Percentiles rank a stretch among this genome's conserved stretches.
Conservation (phyloP, 2,329 filamentous ascomycete genomes). For the Sclerotinia trifoliorum region DNA sequence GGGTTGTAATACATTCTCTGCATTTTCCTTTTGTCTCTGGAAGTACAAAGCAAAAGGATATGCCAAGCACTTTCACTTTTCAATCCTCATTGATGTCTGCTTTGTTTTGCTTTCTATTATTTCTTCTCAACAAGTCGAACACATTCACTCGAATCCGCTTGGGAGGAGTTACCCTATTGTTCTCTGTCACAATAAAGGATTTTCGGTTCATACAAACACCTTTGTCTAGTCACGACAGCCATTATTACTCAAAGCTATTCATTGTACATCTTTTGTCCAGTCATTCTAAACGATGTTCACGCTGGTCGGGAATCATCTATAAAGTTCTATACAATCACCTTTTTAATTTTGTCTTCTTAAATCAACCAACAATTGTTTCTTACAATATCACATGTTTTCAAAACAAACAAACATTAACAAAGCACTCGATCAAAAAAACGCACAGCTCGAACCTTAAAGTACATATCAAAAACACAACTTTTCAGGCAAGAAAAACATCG, state of each 20-base stretch:
- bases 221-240: constrained; percentile 11
- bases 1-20: not conserved
- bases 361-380: constrained; percentile 4
- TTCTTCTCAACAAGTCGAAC: not conserved
- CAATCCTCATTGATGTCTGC: not conserved
- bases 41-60: constrained; percentile 18
- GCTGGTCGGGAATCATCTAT: constrained; percentile 28
- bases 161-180: constrained; percentile 10
- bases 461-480: constrained; percentile 21
- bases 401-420: not conserved
- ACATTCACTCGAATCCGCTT: constrained; percentile 14
- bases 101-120: constrained; percentile 8
- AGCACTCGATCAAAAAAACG: not conserved
- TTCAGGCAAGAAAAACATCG: constrained; percentile 27
- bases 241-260: constrained; percentile 25
- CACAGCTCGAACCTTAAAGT: constrained; percentile 14
- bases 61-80: constrained; percentile 1
- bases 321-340: constrained; percentile 20
- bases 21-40: not conserved
- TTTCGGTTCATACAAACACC: constrained; percentile 3
- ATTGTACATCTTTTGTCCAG: constrained; percentile 25
- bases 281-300: constrained; percentile 28
- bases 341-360: constrained; percentile 9
- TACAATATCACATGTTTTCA: not conserved
- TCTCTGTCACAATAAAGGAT: not conserved